Evolutionary conservation across 176 grass and related monocot genomes (phyloP).

Genomic region (Triticum dicoccoides): DNA sequence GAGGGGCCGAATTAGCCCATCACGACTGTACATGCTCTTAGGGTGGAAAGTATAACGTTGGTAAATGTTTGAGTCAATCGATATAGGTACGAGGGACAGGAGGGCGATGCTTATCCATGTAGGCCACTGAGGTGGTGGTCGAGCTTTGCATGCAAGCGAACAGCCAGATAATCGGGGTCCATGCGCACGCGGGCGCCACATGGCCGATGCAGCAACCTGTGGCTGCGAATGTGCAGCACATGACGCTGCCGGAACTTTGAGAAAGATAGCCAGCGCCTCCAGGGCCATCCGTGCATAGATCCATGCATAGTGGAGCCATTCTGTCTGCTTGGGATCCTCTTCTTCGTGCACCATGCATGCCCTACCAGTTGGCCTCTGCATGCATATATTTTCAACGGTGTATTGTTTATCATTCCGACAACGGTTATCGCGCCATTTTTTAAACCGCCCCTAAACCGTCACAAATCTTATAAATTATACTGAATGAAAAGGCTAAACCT

Average conservation of each 20-base stretch:
- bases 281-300: slow-evolving; percentile 25
- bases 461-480: no score
- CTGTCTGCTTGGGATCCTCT: background rate
- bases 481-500: no score
- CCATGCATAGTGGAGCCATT: background rate
- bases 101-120: slow-evolving; percentile 7
- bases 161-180: slow-evolving; percentile 2
- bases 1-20: no score
- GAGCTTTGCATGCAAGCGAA: background rate
- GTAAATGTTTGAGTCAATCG: background rate
- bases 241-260: slow-evolving; percentile 33
- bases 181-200: slow-evolving; percentile 39
- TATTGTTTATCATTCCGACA: no score
- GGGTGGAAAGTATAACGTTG: background rate
- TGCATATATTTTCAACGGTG: background rate
- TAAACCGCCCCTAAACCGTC: no score
- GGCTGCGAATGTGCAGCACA: slow-evolving; percentile 31
- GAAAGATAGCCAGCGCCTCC: slow-evolving; percentile 17
- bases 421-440: no score
- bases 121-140: background rate
- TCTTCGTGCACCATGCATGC: background rate
- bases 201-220: slow-evolving; percentile 36
- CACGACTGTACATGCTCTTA: no score
- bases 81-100: background rate
- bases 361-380: background rate